Evolutionary conservation across 1,139 yeast species (phyloP).

Genomic region (Debaryomycetaceae sp.): DNA sequence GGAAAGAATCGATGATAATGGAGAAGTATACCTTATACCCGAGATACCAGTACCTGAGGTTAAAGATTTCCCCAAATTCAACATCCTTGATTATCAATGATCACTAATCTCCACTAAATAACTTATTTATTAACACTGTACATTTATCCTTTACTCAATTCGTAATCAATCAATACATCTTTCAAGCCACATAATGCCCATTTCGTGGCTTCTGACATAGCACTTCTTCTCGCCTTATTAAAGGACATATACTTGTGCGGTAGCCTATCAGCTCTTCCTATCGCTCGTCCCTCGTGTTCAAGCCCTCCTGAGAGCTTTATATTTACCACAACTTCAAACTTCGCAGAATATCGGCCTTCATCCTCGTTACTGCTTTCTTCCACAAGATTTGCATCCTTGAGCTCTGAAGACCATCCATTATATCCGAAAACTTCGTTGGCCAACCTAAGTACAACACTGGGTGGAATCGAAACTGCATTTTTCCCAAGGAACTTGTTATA

Average conservation of each 20-base stretch:
- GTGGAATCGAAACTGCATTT: conserved; percentile 10
- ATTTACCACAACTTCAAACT: conserved; percentile 27
- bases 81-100: conserved; percentile 51
- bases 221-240: conserved; percentile 50
- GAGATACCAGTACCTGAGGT: conserved; percentile 68
- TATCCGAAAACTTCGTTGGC: conserved; percentile 68
- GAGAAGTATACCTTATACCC: conserved; percentile 71
- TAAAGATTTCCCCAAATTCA: conserved; percentile 54
- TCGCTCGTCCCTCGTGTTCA: conserved; percentile 32
- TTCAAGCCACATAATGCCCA: conserved; percentile 33
- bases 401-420: conserved; percentile 61
- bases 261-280: conserved; percentile 34
- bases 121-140: too few relatives aligned
- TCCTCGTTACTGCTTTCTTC: conserved; percentile 15
- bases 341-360: conserved; percentile 17
- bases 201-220: conserved; percentile 48
- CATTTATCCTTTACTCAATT: conserved; percentile 6
- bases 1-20: conserved; percentile 85
- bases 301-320: conserved; percentile 52
- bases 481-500: conserved; percentile 4
- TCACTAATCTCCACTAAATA: too few relatives aligned
- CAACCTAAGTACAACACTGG: conserved; percentile 37
- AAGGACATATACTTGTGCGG: conserved; percentile 35
- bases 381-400: conserved; percentile 31
- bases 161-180: conserved; percentile 17